Conservation (phyloP, 306 rosid species). For the Fragaria iinumae region DNA sequence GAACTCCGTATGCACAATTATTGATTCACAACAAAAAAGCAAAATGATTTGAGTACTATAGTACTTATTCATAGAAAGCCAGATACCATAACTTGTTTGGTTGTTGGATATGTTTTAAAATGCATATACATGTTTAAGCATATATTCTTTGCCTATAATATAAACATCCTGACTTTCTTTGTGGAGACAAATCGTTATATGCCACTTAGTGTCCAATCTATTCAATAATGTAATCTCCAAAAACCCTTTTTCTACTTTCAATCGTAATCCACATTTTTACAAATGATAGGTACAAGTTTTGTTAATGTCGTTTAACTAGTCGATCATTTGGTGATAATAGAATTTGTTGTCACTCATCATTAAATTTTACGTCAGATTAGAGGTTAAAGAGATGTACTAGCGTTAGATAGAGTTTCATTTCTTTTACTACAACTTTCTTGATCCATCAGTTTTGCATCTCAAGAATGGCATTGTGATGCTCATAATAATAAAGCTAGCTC, state of each 20-base stretch:
- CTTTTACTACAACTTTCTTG: too few species aligned
- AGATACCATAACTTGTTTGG: slow-evolving; percentile 8
- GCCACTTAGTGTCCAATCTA: slow-evolving; percentile 8
- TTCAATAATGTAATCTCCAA: background rate
- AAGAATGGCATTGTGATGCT: background rate
- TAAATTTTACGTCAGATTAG: too few species aligned
- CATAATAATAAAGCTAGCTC: background rate
- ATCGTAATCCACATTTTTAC: background rate
- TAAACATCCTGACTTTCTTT: background rate
- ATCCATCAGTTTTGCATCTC: background rate
- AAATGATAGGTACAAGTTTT: background rate
- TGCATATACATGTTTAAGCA: background rate
- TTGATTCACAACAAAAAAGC: slow-evolving; percentile 1
- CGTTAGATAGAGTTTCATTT: too few species aligned
- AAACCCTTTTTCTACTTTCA: background rate
- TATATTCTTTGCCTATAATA: slow-evolving; percentile 2
- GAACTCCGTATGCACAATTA: background rate
- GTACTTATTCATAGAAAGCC: background rate
- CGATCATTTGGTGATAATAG: background rate
- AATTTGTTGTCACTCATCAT: too few species aligned
- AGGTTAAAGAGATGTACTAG: too few species aligned
- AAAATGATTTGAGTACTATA: background rate
- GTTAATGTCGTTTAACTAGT: too few species aligned
- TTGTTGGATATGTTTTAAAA: background rate
- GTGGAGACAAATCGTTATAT: slow-evolving; percentile 17